Conservation (phyloP, 2,329 filamentous ascomycete species). For the Didymosphaeria variabile region DNA sequence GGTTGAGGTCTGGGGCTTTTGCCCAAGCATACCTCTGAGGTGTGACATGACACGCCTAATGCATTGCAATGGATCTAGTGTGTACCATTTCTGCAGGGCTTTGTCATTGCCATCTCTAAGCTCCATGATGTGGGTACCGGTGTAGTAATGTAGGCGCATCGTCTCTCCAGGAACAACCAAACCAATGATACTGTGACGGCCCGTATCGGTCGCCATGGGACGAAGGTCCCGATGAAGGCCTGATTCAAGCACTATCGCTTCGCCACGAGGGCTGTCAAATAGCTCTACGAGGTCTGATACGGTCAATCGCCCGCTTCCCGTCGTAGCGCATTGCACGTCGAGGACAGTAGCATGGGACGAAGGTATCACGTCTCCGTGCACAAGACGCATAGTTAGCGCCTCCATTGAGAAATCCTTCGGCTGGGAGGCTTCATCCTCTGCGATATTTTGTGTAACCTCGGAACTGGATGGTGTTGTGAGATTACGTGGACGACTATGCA, state of each 20-base stretch:
- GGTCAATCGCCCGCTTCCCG: conserved; percentile 46
- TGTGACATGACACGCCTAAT: conserved; percentile 51
- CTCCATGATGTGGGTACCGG: conserved; percentile 35
- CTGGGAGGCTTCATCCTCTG: background rate
- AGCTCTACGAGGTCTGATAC: conserved; percentile 49
- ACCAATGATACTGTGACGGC: conserved; percentile 78
- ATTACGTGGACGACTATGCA: conserved; percentile 57
- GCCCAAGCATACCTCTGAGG: conserved; percentile 36
- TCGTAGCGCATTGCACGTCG: conserved; percentile 45
- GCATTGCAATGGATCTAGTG: conserved; percentile 50
- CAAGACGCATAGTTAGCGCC: conserved; percentile 38
- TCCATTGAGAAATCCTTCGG: conserved; percentile 23
- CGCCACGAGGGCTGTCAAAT: conserved; percentile 42
- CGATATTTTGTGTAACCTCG: conserved; percentile 14
- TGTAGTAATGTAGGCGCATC: conserved; percentile 47
- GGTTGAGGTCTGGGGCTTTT: conserved; percentile 36
- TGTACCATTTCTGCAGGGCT: conserved; percentile 36
- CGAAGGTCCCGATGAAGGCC: conserved; percentile 51
- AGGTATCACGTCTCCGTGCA: conserved; percentile 35
- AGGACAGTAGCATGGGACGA: conserved; percentile 37
- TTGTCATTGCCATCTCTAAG: conserved; percentile 39
- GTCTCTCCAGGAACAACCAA: conserved; percentile 66
- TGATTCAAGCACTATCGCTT: conserved; percentile 59
- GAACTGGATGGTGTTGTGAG: conserved; percentile 18
- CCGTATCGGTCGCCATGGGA: conserved; percentile 59